Evolutionary conservation across 345 rosid genomes (phyloP).

Genomic region (Linum tenue): DNA sequence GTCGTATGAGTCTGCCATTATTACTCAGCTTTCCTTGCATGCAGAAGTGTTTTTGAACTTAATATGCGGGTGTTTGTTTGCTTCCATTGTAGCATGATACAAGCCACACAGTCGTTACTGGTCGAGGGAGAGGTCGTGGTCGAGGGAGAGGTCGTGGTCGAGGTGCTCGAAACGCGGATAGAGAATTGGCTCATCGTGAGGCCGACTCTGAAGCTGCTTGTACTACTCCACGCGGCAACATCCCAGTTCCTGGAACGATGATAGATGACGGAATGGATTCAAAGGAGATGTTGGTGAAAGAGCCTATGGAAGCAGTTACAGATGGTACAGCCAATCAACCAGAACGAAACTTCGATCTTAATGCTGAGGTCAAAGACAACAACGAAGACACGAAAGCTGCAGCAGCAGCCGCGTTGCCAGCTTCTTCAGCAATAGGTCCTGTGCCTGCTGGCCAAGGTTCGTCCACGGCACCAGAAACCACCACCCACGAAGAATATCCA

Average conservation of each 20-base stretch:
- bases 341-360: conserved; percentile 70
- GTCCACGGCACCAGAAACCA: conserved; percentile 24
- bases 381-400: conserved; percentile 27
- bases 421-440: neutral
- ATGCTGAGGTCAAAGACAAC: conserved; percentile 46
- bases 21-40: no score
- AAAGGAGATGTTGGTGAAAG: conserved; percentile 33
- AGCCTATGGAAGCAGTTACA: conserved; percentile 19
- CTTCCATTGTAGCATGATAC: conserved; percentile 51
- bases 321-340: conserved; percentile 36
- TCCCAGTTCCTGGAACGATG: conserved; percentile 16
- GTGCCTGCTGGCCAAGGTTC: conserved; percentile 9
- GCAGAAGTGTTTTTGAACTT: no score
- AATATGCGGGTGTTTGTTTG: neutral
- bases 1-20: no score
- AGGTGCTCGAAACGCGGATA: conserved; percentile 49
- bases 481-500: conserved; percentile 63
- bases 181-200: conserved; percentile 59
- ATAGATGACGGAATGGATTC: conserved; percentile 37
- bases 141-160: conserved; percentile 95
- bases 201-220: conserved; percentile 38
- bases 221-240: conserved; percentile 20
- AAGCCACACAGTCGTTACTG: conserved; percentile 54
- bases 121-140: conserved; percentile 93
- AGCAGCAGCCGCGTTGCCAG: neutral